Base-by-base conservation (phyloP, 2,329 filamentous ascomycete genomes). In the Ampelomyces quisqualis region DNA sequence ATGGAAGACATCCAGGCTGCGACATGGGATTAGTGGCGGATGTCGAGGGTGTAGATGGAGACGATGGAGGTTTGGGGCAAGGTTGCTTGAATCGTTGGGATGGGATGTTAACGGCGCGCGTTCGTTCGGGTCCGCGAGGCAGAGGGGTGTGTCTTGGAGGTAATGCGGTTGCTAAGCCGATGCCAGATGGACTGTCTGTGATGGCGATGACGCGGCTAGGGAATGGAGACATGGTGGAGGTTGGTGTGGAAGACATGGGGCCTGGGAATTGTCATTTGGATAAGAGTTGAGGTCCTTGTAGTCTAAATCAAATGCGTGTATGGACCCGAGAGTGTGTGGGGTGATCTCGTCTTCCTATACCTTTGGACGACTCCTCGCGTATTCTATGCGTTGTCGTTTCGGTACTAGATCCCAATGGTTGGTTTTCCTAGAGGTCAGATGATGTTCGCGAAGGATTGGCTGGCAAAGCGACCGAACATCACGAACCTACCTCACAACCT, bases 1-100 rank as follows among this genome's bases (percentile, higher is more conserved):
- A 28, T 28, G 26, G 11, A 13, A 10, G 73, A 70, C 33, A 78
- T 71, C 77, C 77, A 80, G 15, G 54, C 54, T 19, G 80, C 73
- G 7, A 80, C 77, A 28, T 77, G 29, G 3, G 59, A 51, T 36
- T 69, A 66, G 36, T 71, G 67, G 23, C 72, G 73, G 13, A 80
- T 67, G 45, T 80, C 76, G 17, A 79, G 71, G 21, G 60, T 66
- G 15, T 64, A 64, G 24, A 70, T 40, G 26, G 65, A 38, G 41
- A n/a, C n/a, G n/a, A 69, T 64, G 0, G 53, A 36, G 1, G 40
- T 41, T 1, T 13, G 49, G 9, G 18, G 27, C n/a, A 6, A 58
- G 32, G 18, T 57, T 48, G 15, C 24, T 24, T 20, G 47, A 40
- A 58, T 36, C 1, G n/a, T 40, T 42, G 10, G 44, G 24, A 1